phyloP scores from a whole-genome alignment of 352 stramenopile species.

The Phytophthora rubi region DNA sequence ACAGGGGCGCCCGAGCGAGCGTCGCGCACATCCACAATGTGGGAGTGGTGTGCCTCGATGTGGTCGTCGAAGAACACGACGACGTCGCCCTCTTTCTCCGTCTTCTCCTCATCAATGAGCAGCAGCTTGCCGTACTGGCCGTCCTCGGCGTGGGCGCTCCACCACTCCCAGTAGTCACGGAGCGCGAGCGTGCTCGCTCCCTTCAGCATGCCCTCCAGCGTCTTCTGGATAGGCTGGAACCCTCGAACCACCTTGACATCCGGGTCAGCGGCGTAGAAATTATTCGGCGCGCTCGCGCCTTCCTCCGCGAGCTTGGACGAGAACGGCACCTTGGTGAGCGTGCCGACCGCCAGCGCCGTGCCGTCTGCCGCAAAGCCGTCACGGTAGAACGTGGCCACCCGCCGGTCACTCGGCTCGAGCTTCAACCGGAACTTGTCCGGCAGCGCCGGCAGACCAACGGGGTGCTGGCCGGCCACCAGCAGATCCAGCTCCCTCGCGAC shows the following conservation, averaged over 20 bases:
- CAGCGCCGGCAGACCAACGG: slow-evolving; percentile 49
- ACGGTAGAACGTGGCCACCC: slow-evolving; percentile 78
- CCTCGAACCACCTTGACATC: slow-evolving; percentile 60
- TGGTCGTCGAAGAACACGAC: slow-evolving; percentile 84
- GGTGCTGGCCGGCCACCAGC: slow-evolving; percentile 67
- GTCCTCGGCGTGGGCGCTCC: slow-evolving; percentile 78
- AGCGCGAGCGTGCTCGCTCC: slow-evolving; percentile 59
- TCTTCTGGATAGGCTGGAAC: slow-evolving; percentile 58
- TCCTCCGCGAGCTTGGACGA: slow-evolving; percentile 46
- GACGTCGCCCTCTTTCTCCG: slow-evolving; percentile 19
- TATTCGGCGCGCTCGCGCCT: slow-evolving; percentile 27
- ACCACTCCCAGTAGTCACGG: slow-evolving; percentile 89
- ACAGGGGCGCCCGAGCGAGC: slow-evolving; percentile 50
- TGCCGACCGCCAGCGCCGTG: slow-evolving; percentile 66
- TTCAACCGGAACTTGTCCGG: slow-evolving; percentile 58
- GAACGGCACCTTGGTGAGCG: slow-evolving; percentile 67
- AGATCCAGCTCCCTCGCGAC: slow-evolving; percentile 79
- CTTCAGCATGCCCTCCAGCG: slow-evolving; percentile 41
- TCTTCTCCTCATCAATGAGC: slow-evolving; percentile 45
- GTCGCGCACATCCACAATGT: slow-evolving; percentile 86
- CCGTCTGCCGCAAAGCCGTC: slow-evolving; percentile 62
- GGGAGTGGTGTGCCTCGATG: slow-evolving; percentile 70
- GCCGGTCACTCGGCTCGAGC: slow-evolving; percentile 30
- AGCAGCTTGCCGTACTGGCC: slow-evolving; percentile 82
- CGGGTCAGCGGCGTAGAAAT: slow-evolving; percentile 46